A percentile compares a stretch with the other conserved stretches of the same genome.
Conservation (phyloP, 1,284 basidiomycete species). For the Cutaneotrichosporon sp. region DNA sequence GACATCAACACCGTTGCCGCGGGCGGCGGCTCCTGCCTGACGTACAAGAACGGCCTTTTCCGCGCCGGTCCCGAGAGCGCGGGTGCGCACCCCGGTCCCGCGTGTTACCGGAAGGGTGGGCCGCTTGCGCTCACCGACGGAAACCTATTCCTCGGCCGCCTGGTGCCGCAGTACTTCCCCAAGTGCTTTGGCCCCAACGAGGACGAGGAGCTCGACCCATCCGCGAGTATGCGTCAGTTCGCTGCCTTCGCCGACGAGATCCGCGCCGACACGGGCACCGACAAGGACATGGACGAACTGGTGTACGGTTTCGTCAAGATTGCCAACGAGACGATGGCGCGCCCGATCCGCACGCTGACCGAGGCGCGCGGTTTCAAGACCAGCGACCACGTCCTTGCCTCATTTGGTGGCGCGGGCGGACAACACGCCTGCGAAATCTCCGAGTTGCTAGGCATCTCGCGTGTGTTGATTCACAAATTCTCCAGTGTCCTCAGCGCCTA, state of each 20-base stretch:
- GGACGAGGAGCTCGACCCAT: constrained; percentile 72
- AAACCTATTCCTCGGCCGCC: constrained; percentile 75
- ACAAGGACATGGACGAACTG: constrained; percentile 78
- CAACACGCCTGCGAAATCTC: constrained; percentile 88
- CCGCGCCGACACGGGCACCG: constrained; percentile 62
- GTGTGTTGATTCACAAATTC: constrained; percentile 77
- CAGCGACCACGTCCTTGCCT: constrained; percentile 76
- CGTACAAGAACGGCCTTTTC: constrained; percentile 77
- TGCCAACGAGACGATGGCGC: constrained; percentile 90
- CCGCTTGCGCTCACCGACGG: constrained; percentile 83
- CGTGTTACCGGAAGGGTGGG: constrained; percentile 79
- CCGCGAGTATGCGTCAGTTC: constrained; percentile 66
- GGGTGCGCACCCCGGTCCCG: constrained; percentile 78
- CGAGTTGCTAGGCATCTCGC: constrained; percentile 67
- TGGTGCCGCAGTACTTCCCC: constrained; percentile 76
- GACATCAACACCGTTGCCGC: constrained; percentile 83
- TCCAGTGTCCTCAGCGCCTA: constrained; percentile 86
- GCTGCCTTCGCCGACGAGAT: constrained; percentile 66
- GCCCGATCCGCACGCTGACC: constrained; percentile 87
- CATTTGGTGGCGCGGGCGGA: constrained; percentile 87
- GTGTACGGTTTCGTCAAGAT: constrained; percentile 75
- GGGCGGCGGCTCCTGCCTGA: constrained; percentile 78
- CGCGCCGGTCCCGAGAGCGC: constrained; percentile 72
- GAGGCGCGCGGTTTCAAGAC: constrained; percentile 85
- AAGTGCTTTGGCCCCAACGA: constrained; percentile 85